Base-by-base conservation (phyloP, 169 alveolate genomes). In the Plasmodium blacklocki region DNA sequence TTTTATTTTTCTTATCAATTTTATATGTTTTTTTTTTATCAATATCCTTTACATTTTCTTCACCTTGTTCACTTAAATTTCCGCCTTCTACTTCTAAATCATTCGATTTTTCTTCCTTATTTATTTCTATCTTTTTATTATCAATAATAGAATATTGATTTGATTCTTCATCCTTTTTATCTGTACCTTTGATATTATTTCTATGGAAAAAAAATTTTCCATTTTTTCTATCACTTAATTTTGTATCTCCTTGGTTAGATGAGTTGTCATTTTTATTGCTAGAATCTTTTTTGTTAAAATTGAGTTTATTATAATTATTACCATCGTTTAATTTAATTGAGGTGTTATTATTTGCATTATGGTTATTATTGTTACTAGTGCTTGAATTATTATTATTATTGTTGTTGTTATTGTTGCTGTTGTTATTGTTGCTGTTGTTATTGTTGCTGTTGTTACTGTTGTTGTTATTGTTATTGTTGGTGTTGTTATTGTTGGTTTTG, bases 1-100 rank as follows among this genome's bases (percentile, higher is more conserved):
- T 68, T 18, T 70, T 85, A 26, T 59, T 85, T 47, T 70, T 85
- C 21, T 29, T 70, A 19, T 85, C 86, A n/a, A 58, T 63, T 14
- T 70, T 62, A 58, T 23, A 45, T 50, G 9, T 4, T 52, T 72
- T 72, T 45, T 54, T 26, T 2, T 72, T 62, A 8, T 76, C 88
- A 76, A 49, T 43, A 12, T 76, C 54, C n/a, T 39, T n/a, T 21
- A 21, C 49, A 47, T 39, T 63, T 26, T 80, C 80, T 26, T 62
- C 83, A 5, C 64, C 45, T n/a, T 52, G 18, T 70, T 9, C 9
- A 15, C 58, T 80, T 45, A 14, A 23, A 66, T 19, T 19, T 23
- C 4, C 0, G 11, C 54, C 74, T 12, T 78, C 80, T 21, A 21
- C 15, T n/a, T 15, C 63, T n/a, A 23, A 6, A 3, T 47, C 15